These are phyloP conservation scores for Globisporangium spiculum DNA, from an alignment of 352 stramenopile species.

Conservation along the genomic window DNA sequence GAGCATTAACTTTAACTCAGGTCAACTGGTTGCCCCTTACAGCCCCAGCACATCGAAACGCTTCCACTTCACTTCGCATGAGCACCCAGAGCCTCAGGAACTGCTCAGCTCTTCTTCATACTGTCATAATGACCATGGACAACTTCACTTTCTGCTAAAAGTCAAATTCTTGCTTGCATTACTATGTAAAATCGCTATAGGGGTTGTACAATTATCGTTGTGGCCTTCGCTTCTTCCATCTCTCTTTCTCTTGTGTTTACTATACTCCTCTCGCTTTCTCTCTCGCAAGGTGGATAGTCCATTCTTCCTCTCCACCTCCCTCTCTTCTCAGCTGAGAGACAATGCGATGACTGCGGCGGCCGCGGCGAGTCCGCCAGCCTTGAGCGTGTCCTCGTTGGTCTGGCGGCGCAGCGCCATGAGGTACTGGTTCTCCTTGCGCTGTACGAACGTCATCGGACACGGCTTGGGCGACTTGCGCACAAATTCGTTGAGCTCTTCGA, in stretches of 20 bases:
- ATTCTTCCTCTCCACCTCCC: not conserved
- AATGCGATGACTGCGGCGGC: constrained; percentile 23
- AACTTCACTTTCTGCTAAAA: too few species aligned
- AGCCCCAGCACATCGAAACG: not conserved
- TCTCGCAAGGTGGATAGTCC: not conserved
- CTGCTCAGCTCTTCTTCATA: too few species aligned
- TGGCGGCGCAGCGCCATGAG: constrained; percentile 29
- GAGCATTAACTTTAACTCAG: too few species aligned
- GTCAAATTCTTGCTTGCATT: too few species aligned
- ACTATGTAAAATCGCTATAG: not conserved
- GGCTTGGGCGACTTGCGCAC: constrained; percentile 58
- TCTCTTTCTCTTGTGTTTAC: not conserved
- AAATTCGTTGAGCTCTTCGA: constrained; percentile 63
- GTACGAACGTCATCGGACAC: constrained; percentile 58
- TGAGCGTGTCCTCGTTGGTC: constrained; percentile 21
- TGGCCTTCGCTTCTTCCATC: not conserved
- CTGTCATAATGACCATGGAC: too few species aligned
- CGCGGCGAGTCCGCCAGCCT: constrained; percentile 23
- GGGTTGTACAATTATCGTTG: not conserved
- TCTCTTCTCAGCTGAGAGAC: constrained; percentile 1
- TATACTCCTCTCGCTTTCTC: not conserved
- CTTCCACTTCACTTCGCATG: not conserved
- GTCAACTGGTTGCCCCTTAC: too few species aligned
- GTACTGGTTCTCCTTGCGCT: constrained; percentile 50
- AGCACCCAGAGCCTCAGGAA: not conserved